Evolutionary conservation across 345 rosid genomes (phyloP), one percentile per base, ranked within the genome.

Genomic region (Lumnitzera littorea): DNA sequence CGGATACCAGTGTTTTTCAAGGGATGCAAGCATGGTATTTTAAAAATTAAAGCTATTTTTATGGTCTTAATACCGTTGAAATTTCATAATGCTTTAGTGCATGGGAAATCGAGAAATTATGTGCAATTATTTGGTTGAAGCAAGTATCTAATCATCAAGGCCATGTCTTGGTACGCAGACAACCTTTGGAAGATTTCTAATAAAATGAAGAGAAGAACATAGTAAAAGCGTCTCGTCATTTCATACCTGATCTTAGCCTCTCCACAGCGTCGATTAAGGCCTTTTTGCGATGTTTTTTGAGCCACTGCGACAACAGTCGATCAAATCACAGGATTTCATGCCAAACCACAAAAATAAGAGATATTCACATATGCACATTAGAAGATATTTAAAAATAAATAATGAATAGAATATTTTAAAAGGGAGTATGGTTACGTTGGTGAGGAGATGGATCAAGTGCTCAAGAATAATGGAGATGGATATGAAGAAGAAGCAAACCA

Each of bases 401-500:
- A 11, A 17, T 20, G 61, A 59, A 13, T 4, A 31, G 24, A 24
- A 2, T 17, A 24, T 16, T 9, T 3, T 2, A 17, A 16, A 12
- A 31, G 3, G 31, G 47, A 20, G 27, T 53, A 11, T 16, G 68
- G 67, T 66, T 70, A 85, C 91, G 29, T 59, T 66, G 59, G 75
- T 50, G 24, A 85, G 67, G 66, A 75, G 82, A 68, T 82, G 71
- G 68, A 85, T 84, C 63, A 74, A 55, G 66, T 73, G 78, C 64
- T 88, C 92, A 14, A 88, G 56, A 15, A 78, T 12, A 20, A 88
- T 24, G 67, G 88, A 84, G 63, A 79, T 11, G 24, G 65, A 60
- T 61, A 88, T 77, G 73, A 85, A 74, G 64, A 84, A 15, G 61
- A 85, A 76, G 68, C 86, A 81, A 65, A 88, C 88, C 29, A 72